These are phyloP conservation scores for Agaricus subrufescens DNA, from an alignment of 768 basidiomycete genomes.

Conservation along the genomic window DNA sequence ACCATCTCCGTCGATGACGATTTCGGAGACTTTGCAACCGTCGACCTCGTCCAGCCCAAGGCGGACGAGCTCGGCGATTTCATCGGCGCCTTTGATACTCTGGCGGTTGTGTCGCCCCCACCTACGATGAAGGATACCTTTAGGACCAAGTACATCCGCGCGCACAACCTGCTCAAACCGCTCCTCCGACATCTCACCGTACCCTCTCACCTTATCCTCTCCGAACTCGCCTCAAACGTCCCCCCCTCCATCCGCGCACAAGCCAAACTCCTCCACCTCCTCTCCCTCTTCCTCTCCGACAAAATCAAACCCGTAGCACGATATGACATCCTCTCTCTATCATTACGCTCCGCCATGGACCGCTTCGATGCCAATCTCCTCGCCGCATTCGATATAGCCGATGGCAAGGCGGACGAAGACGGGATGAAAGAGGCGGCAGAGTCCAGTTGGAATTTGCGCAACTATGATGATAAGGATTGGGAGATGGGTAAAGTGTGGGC, in stretches of 20 bases:
- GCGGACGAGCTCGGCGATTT: slow-evolving; percentile 39
- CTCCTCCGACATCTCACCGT: slow-evolving; percentile 53
- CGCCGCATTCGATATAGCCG: slow-evolving; percentile 86
- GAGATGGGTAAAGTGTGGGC: slow-evolving; percentile 95
- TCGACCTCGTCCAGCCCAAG: slow-evolving; percentile 27
- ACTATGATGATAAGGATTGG: slow-evolving; percentile 53
- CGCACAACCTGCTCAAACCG: slow-evolving; percentile 58
- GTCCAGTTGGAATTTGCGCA: slow-evolving; percentile 84
- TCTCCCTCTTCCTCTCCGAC: slow-evolving; percentile 72
- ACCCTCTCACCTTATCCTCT: slow-evolving; percentile 64
- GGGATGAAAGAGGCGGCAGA: slow-evolving; percentile 80
- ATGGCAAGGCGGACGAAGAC: slow-evolving; percentile 64
- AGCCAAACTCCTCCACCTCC: slow-evolving; percentile 65
- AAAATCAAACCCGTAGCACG: slow-evolving; percentile 63
- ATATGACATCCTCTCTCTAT: slow-evolving; percentile 57
- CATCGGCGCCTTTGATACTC: slow-evolving; percentile 21
- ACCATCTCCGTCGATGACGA: slow-evolving; percentile 74
- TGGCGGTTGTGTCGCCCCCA: slow-evolving; percentile 11
- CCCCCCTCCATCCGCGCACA: slow-evolving; percentile 47
- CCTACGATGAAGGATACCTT: slow-evolving; percentile 29
- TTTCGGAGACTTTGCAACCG: slow-evolving; percentile 80
- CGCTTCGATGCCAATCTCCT: slow-evolving; percentile 84
- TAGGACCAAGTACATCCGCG: slow-evolving; percentile 60
- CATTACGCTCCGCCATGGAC: slow-evolving; percentile 77
- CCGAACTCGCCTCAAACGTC: slow-evolving; percentile 43